phyloP scores from a whole-genome alignment of 148 eudicot species.

The Fagopyrum esculentum region DNA sequence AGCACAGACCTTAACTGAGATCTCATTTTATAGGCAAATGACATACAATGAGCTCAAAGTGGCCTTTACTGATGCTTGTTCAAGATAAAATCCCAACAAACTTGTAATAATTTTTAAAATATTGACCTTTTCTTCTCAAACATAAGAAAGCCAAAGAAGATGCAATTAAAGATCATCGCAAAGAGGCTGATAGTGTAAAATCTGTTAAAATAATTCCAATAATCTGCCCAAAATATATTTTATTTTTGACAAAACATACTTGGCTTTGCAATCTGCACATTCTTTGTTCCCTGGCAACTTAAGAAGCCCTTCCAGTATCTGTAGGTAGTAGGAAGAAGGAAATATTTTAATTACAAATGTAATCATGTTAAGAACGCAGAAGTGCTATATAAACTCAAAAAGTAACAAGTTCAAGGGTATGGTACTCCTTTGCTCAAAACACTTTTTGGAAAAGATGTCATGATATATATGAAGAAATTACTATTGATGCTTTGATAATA shows the following conservation, averaged over 20 bases:
- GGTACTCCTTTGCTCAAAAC: background rate
- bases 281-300: slow-evolving; percentile 93
- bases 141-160: background rate
- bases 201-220: too few species aligned
- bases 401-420: background rate
- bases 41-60: too few species aligned
- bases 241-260: slow-evolving; percentile 40
- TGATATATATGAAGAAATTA: background rate
- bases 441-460: too few species aligned
- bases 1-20: slow-evolving; percentile 3
- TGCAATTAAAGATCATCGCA: too few species aligned
- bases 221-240: too few species aligned
- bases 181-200: too few species aligned
- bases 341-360: background rate
- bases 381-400: background rate
- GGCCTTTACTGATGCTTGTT: too few species aligned
- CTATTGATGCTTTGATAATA: background rate
- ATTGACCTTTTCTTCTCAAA: background rate
- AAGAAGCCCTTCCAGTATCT: slow-evolving; percentile 93
- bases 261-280: slow-evolving; percentile 93
- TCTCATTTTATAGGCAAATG: too few species aligned
- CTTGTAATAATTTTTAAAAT: too few species aligned
- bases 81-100: too few species aligned
- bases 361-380: background rate
- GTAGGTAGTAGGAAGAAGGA: slow-evolving; percentile 9